These are phyloP conservation scores for Sabuloglossum arenarium DNA, from an alignment of 495 filamentous ascomycete species.

Conservation along the genomic window DNA sequence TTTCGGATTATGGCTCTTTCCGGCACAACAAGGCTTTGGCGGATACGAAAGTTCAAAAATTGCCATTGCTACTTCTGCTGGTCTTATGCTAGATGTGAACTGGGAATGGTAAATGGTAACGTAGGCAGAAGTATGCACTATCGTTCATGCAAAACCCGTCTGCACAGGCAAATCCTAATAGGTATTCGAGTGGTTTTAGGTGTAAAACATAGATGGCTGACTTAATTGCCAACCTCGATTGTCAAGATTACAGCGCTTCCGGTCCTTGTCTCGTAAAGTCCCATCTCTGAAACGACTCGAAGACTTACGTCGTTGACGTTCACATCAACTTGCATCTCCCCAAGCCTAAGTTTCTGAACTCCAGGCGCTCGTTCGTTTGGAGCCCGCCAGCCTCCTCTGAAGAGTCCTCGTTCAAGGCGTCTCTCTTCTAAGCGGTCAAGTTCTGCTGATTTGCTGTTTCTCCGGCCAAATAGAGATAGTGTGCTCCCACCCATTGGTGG, in stretches of 20 bases:
- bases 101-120: too few relatives aligned
- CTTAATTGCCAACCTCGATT: background rate
- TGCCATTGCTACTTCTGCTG: too few relatives aligned
- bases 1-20: too few relatives aligned
- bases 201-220: too few relatives aligned
- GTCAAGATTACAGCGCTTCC: slow-evolving; percentile 5
- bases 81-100: too few relatives aligned
- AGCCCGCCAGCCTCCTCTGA: slow-evolving; percentile 6
- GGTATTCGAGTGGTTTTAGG: too few relatives aligned
- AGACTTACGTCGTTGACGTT: slow-evolving; percentile 11
- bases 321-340: slow-evolving; percentile 7
- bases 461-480: background rate
- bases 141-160: too few relatives aligned
- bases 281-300: slow-evolving; percentile 15
- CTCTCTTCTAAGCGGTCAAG: background rate
- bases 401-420: background rate
- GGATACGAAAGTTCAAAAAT: too few relatives aligned
- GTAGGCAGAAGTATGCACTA: too few relatives aligned
- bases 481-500: background rate
- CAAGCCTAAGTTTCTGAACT: background rate
- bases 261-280: slow-evolving; percentile 15
- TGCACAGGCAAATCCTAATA: too few relatives aligned
- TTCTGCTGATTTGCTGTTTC: background rate
- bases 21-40: too few relatives aligned
- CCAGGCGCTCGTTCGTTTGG: slow-evolving; percentile 1